Base-by-base conservation (phyloP, 257 asterid genomes). In the Vinca minor region DNA sequence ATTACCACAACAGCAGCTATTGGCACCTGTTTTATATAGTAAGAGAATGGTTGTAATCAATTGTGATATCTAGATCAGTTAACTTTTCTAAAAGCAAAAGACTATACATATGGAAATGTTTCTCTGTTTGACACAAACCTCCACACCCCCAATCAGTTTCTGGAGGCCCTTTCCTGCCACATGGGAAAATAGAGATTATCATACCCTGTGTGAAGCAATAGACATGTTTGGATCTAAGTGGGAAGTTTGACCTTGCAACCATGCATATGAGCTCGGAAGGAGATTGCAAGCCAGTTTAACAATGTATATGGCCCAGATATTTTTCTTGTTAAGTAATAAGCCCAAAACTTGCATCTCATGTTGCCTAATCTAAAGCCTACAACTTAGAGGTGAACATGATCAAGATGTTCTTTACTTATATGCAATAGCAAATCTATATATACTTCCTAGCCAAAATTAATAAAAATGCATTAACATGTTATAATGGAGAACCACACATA, bases 1-100 rank as follows among this genome's bases (percentile, higher is more conserved):
- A 93, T 93, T 50, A 93, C 79, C 61, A 93, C 99, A 50, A 93
- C 92, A 53, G 97, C 99, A 47, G 99, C 96, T 62, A 89, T 89
- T 59, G 96, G 91, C 67, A 76, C 87, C 99, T 93, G 86, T 65
- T 65, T 67, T 35, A 64, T 39, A 15, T 47, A 66, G 64, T 60
- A 63, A 60, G 48, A 25, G 39, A 36, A 63, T 34, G 32, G 45
- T 36, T 32, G 55, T 13, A 59, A 38, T 2, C 17, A 66, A 12
- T 68, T 7, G 21, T 21, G 56, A 48, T 15, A 41, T 66, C 15
- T 10, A 26, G 28, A 20, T 61, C 31, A 29, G 36, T 34, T 1
- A 4, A 32, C 17, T 28, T n/a, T 44, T 66, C 13, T 49, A 26
- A 71, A 50, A 28, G 35, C 50, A 55, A 46, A 46, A 39, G 52